Percentiles rank a stretch among this genome's conserved stretches.
Evolutionary conservation across 2,329 filamentous ascomycete species (phyloP).

Genomic region (Aspergillus novofumigatus): DNA sequence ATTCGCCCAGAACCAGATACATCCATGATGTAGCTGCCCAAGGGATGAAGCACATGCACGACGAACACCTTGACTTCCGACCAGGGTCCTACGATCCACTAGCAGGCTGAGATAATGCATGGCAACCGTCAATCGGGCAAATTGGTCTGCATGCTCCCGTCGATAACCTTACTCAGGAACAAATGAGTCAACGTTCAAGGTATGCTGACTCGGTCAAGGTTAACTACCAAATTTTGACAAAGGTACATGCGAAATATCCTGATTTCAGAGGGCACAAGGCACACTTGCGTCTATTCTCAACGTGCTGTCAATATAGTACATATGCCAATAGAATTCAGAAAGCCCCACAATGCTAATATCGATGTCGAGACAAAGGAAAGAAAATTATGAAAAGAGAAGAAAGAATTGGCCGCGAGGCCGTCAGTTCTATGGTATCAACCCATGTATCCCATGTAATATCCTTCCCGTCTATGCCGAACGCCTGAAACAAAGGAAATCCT

Average conservation of each 20-base stretch:
- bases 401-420: constrained; percentile 32
- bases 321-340: constrained; percentile 12
- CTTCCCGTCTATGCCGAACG: constrained; percentile 39
- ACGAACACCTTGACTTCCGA: constrained; percentile 15
- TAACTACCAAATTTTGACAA: constrained; percentile 1
- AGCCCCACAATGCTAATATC: constrained; percentile 17
- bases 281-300: constrained; percentile 14
- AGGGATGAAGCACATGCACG: constrained; percentile 14
- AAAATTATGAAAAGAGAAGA: constrained; percentile 16
- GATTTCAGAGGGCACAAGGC: constrained; percentile 1
- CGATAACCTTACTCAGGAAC: constrained; percentile 5
- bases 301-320: constrained; percentile 12
- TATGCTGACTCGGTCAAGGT: constrained; percentile 5
- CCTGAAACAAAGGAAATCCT: constrained; percentile 22
- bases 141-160: constrained; percentile 15
- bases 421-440: constrained; percentile 41
- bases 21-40: constrained; percentile 19
- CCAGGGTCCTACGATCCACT: constrained; percentile 11
- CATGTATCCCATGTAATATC: constrained; percentile 33
- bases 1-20: constrained; percentile 18
- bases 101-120: constrained; percentile 14
- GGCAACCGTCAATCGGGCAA: constrained; percentile 9
- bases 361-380: constrained; percentile 11
- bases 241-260: constrained; percentile 7
- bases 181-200: constrained; percentile 11